A percentile compares a stretch with the other conserved stretches of the same genome.
phyloP scores from a whole-genome alignment of 345 rosid genomes.

The Cardamine occulta region DNA sequence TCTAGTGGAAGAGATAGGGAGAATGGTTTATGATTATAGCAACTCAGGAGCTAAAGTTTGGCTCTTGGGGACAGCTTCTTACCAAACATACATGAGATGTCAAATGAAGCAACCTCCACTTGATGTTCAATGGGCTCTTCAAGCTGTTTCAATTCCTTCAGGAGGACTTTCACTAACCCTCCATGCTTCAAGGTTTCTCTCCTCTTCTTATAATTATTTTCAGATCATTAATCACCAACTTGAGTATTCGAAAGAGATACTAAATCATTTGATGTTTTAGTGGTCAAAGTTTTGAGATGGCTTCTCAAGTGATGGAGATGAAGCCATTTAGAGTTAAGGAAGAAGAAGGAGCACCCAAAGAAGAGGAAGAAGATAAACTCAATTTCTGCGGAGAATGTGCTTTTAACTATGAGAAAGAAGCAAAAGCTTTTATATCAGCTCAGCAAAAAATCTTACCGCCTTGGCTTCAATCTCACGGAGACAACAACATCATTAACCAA shows the following conservation, averaged over 20 bases:
- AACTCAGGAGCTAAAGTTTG: slow-evolving; percentile 57
- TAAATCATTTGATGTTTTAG: slow-evolving; percentile 23
- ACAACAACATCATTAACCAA: slow-evolving; percentile 44
- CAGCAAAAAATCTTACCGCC: slow-evolving; percentile 62
- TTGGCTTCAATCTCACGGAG: slow-evolving; percentile 66
- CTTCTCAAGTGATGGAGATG: slow-evolving; percentile 56
- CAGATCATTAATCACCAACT: background rate
- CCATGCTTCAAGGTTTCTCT: slow-evolving; percentile 66
- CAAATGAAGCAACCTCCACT: slow-evolving; percentile 85
- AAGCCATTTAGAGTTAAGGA: slow-evolving; percentile 54
- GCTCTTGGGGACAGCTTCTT: slow-evolving; percentile 74
- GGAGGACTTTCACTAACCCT: slow-evolving; percentile 79
- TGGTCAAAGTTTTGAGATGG: slow-evolving; percentile 41
- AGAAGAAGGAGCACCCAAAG: slow-evolving; percentile 35
- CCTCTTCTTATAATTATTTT: background rate
- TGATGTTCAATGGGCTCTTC: slow-evolving; percentile 81
- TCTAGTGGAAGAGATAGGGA: slow-evolving; percentile 70
- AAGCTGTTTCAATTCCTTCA: slow-evolving; percentile 83
- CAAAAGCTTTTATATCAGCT: slow-evolving; percentile 54
- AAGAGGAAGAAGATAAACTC: slow-evolving; percentile 60
- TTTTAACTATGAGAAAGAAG: slow-evolving; percentile 74
- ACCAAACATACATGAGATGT: slow-evolving; percentile 79
- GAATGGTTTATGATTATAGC: slow-evolving; percentile 50
- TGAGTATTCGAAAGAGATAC: slow-evolving; percentile 48
- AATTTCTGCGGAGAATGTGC: slow-evolving; percentile 74